A percentile compares a stretch with the other conserved stretches of the same genome.
Conservation (phyloP, 2,329 filamentous ascomycete species). For the Colletotrichum sp. region DNA sequence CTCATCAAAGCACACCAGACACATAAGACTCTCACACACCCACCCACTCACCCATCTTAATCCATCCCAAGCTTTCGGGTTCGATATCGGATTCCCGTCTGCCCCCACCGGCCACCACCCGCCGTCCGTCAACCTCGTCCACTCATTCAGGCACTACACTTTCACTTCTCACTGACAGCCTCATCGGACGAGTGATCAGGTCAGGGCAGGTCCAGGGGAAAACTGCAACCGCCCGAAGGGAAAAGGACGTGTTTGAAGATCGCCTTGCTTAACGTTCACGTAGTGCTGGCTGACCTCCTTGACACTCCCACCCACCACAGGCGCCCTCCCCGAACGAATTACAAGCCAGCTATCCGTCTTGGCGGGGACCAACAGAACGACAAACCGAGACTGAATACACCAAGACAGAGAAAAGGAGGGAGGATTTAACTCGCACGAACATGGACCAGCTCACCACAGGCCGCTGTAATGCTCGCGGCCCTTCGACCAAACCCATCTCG, state of each 20-base stretch:
- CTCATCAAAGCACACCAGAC: not conserved
- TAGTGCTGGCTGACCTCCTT: not conserved
- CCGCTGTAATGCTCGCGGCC: not conserved
- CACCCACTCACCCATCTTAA: not conserved
- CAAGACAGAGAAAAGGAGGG: not conserved
- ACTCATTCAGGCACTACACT: not conserved
- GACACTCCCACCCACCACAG: not conserved
- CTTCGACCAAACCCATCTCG: not conserved
- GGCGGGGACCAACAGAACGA: not conserved
- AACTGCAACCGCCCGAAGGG: not conserved
- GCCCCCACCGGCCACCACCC: not conserved
- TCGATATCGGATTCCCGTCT: slow-evolving; percentile 6
- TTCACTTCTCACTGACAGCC: not conserved
- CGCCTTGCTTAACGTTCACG: not conserved
- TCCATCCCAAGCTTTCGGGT: slow-evolving; percentile 8
- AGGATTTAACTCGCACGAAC: not conserved
- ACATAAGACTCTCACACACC: not conserved
- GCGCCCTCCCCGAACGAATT: not conserved
- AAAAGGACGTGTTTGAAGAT: not conserved
- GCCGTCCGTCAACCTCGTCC: not conserved
- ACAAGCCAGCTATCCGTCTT: not conserved
- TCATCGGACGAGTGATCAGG: not conserved
- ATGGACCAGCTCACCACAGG: not conserved
- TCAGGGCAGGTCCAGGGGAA: not conserved
- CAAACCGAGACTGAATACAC: not conserved